These are phyloP conservation scores for Sphagnum contortum DNA, from an alignment of 225 moss, liverwort and hornwort genomes.

Conservation along the genomic window DNA sequence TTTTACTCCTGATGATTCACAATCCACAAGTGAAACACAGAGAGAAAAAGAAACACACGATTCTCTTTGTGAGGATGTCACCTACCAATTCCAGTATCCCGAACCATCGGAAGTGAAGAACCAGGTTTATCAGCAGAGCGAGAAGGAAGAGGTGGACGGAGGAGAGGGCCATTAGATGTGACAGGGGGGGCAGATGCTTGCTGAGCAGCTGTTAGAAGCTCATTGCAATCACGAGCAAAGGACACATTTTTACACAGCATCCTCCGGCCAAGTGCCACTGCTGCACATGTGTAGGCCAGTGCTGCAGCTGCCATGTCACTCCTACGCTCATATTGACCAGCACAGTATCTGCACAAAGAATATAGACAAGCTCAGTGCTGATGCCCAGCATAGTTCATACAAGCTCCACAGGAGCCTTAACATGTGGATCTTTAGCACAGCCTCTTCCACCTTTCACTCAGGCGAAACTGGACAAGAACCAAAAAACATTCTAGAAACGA, in stretches of 20 bases:
- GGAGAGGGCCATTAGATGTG: slow-evolving; percentile 37
- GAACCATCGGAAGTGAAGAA: slow-evolving; percentile 18
- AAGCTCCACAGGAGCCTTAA: too few relatives aligned
- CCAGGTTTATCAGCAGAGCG: slow-evolving; percentile 27
- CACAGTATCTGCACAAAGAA: slow-evolving; percentile 62
- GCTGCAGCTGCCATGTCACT: slow-evolving; percentile 80
- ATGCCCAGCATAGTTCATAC: too few relatives aligned
- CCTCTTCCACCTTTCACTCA: too few relatives aligned
- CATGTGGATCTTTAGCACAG: too few relatives aligned
- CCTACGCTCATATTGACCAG: slow-evolving; percentile 59
- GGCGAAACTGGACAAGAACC: too few relatives aligned
- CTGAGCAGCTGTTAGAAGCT: slow-evolving; percentile 56
- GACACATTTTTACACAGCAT: slow-evolving; percentile 50
- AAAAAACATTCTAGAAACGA: too few relatives aligned
- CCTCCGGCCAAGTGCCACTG: slow-evolving; percentile 72
- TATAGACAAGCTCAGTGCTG: not conserved
- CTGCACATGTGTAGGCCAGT: slow-evolving; percentile 86
- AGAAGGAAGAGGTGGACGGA: slow-evolving; percentile 20
- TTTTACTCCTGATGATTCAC: not conserved
- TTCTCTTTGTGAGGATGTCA: not conserved
- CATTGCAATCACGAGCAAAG: slow-evolving; percentile 62
- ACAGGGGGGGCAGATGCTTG: slow-evolving; percentile 35
- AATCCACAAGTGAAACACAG: not conserved
- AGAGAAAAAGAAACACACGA: not conserved
- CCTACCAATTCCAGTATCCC: slow-evolving; percentile 15